These are phyloP conservation scores for Alternaria alternata DNA, from an alignment of 2,329 filamentous ascomycete species.

Conservation along the genomic window DNA sequence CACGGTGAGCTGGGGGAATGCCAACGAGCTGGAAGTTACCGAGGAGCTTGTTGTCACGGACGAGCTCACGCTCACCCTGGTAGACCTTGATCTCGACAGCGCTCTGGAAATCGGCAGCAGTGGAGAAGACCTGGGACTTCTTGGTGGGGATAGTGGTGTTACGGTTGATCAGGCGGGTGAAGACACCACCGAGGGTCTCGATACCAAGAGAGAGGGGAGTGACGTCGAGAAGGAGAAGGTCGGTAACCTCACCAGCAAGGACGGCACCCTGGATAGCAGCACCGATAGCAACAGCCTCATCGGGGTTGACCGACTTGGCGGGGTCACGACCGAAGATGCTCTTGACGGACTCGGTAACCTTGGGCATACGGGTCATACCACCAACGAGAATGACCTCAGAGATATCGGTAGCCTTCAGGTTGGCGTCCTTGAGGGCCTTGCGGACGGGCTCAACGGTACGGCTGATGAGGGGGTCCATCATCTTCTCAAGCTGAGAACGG, in stretches of 20 bases:
- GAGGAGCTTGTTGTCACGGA: constrained; percentile 97
- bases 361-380: constrained; percentile 99
- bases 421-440: constrained; percentile 96
- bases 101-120: constrained; percentile 96
- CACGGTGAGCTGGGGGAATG: constrained; percentile 93
- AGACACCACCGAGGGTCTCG: constrained; percentile 96
- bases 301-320: constrained; percentile 97
- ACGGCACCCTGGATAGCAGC: constrained; percentile 97
- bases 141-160: constrained; percentile 99
- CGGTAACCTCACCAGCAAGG: constrained; percentile 94
- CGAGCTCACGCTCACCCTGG: constrained; percentile 99
- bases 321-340: constrained; percentile 95
- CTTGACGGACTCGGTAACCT: constrained; percentile 96
- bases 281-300: constrained; percentile 97
- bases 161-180: constrained; percentile 97
- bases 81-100: constrained; percentile 99
- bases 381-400: constrained; percentile 97
- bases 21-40: constrained; percentile 99
- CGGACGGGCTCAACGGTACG: constrained; percentile 90
- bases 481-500: constrained; percentile 88
- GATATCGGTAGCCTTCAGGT: constrained; percentile 89
- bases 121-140: constrained; percentile 99
- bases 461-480: constrained; percentile 88
- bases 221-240: constrained; percentile 93
- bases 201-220: constrained; percentile 97